phyloP scores from a whole-genome alignment of 345 rosid genomes.

The Eucalyptus regnans region DNA sequence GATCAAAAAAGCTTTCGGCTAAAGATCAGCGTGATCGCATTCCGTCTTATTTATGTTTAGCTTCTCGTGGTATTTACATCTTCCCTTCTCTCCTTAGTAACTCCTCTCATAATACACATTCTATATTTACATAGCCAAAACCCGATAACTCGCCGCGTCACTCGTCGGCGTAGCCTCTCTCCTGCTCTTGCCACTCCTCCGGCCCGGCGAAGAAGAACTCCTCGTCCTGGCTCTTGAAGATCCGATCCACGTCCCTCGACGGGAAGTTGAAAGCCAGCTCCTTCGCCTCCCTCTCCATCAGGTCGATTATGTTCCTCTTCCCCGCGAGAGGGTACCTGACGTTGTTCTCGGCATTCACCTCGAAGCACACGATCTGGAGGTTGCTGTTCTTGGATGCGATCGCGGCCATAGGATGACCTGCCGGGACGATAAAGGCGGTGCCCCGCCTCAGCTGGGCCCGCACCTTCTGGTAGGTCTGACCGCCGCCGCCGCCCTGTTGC shows the following conservation, averaged over 20 bases:
- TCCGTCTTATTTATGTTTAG: background rate
- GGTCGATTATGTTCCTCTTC: constrained; percentile 12
- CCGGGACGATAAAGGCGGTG: constrained; percentile 12
- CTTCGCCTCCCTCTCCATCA: constrained; percentile 23
- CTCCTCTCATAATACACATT: background rate
- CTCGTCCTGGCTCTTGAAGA: constrained; percentile 22
- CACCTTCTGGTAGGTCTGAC: constrained; percentile 5
- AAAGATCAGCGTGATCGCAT: background rate
- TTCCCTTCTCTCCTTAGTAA: background rate
- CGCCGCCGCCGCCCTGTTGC: background rate
- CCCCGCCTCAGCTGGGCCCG: constrained; percentile 7
- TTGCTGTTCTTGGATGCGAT: constrained; percentile 12
- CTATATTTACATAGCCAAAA: background rate
- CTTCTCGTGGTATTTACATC: background rate
- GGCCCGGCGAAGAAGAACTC: constrained; percentile 42
- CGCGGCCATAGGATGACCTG: constrained; percentile 28
- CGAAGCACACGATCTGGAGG: constrained; percentile 19
- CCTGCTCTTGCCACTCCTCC: background rate
- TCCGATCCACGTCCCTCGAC: constrained; percentile 13
- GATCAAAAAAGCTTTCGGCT: background rate
- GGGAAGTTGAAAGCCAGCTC: constrained; percentile 25
- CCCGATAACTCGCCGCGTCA: background rate
- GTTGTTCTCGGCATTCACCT: constrained; percentile 26
- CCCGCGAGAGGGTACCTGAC: constrained; percentile 23
- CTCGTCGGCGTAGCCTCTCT: background rate